Evolutionary conservation across 169 alveolate genomes (phyloP).

Genomic region (Prorocentrum cordatum): DNA sequence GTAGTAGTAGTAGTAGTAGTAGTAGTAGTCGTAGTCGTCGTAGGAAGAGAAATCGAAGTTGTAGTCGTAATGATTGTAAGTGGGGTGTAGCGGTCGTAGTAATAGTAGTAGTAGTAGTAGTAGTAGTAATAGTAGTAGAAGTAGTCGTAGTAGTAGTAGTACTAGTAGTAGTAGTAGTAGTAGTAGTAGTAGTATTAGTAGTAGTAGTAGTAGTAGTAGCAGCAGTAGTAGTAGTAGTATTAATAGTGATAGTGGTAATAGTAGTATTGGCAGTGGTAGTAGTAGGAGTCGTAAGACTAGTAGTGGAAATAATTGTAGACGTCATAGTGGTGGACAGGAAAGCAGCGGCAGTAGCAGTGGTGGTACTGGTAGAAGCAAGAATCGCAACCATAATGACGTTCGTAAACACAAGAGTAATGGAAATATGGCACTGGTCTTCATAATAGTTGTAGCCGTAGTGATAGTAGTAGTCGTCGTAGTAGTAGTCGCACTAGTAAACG

Average conservation of each 20-base stretch:
- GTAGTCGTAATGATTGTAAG: too few relatives aligned
- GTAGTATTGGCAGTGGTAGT: neutral
- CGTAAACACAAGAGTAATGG: too few relatives aligned
- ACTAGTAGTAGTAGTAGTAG: neutral
- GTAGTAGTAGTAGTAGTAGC: neutral
- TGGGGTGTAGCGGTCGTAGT: neutral
- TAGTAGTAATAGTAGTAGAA: neutral
- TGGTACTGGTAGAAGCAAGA: neutral
- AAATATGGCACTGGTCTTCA: too few relatives aligned
- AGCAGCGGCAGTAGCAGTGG: neutral
- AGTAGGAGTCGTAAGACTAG: neutral
- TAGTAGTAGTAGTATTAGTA: neutral
- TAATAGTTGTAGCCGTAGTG: too few relatives aligned
- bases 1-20: too few relatives aligned
- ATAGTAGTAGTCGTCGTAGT: too few relatives aligned
- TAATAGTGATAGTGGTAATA: neutral
- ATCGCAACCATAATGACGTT: too few relatives aligned
- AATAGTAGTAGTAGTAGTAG: neutral
- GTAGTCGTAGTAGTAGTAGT: neutral
- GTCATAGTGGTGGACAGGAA: neutral
- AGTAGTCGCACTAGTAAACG: too few relatives aligned
- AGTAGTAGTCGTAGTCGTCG: too few relatives aligned
- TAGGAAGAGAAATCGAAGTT: too few relatives aligned
- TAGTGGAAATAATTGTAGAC: neutral
- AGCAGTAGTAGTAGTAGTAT: neutral